A percentile compares a stretch with the other conserved stretches of the same genome.
These are phyloP conservation scores for Epichloe hybrida DNA, from an alignment of 2,329 filamentous ascomycete species.

Conservation along the genomic window DNA sequence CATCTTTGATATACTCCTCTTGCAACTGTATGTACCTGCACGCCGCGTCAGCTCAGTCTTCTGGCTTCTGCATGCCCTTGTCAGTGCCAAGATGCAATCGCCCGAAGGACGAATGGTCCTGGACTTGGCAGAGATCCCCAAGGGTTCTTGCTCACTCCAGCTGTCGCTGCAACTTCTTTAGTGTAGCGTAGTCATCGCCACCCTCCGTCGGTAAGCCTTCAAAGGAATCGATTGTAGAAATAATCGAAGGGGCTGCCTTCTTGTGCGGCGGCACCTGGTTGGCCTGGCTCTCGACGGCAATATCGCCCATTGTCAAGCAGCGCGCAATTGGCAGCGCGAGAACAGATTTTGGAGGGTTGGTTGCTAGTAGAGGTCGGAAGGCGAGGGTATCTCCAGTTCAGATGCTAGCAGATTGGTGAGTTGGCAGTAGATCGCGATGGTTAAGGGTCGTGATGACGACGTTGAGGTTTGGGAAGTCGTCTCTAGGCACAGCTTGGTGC, in stretches of 20 bases:
- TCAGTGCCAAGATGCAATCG: not conserved
- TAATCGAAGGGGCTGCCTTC: slow-evolving; percentile 63
- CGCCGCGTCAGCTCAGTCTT: slow-evolving; percentile 14
- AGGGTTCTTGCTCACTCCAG: slow-evolving; percentile 53
- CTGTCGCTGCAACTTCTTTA: slow-evolving; percentile 95
- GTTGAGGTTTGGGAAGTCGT: not conserved
- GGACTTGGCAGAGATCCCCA: not conserved
- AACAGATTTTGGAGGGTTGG: not conserved
- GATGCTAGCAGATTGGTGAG: not conserved
- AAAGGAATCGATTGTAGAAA: slow-evolving; percentile 80
- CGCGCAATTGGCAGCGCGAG: slow-evolving; percentile 1
- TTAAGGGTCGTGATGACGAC: not conserved
- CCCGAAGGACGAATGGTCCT: not conserved
- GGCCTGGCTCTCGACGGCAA: slow-evolving; percentile 68
- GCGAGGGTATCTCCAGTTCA: not conserved
- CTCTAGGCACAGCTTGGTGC: not conserved
- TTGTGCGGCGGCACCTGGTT: slow-evolving; percentile 65
- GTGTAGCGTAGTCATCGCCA: slow-evolving; percentile 82
- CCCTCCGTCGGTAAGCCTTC: slow-evolving; percentile 72
- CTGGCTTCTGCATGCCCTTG: not conserved
- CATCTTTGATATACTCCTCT: slow-evolving; percentile 99
- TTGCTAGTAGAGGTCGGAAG: not conserved
- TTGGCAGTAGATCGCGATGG: not conserved
- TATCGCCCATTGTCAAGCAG: slow-evolving; percentile 62
- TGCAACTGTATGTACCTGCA: slow-evolving; percentile 83